These are phyloP conservation scores for Brassica incana DNA, from an alignment of 345 rosid species.

Conservation along the genomic window DNA sequence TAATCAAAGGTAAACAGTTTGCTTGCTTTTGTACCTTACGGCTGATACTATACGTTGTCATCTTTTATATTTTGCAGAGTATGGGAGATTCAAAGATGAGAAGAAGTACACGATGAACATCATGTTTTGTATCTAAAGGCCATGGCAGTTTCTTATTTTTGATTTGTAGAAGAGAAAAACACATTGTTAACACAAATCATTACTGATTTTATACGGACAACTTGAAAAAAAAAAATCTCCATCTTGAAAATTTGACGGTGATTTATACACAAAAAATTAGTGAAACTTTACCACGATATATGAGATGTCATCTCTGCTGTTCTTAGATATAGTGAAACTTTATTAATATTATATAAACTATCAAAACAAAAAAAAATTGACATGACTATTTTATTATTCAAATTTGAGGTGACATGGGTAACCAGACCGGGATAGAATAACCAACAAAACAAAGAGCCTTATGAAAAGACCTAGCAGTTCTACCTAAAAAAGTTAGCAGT, in stretches of 20 bases:
- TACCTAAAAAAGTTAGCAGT: no score
- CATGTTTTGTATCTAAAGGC: background rate
- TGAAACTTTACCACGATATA: slow-evolving; percentile 80
- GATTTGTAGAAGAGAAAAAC: background rate
- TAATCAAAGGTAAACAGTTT: background rate
- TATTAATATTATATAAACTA: no score
- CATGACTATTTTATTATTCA: no score
- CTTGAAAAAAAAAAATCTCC: background rate
- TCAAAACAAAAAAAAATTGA: no score
- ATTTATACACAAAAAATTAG: slow-evolving; percentile 30
- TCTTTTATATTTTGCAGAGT: slow-evolving; percentile 8
- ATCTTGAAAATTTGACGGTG: slow-evolving; percentile 2
- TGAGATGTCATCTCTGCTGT: slow-evolving; percentile 76
- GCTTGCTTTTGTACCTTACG: background rate
- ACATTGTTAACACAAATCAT: slow-evolving; percentile 1
- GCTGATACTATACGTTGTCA: no score
- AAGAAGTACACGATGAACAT: background rate
- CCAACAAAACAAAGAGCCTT: no score
- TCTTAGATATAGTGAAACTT: slow-evolving; percentile 50
- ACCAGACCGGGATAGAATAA: no score
- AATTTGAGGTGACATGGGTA: no score
- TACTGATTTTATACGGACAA: slow-evolving; percentile 10
- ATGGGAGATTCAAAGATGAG: background rate
- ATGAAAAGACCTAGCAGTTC: no score
- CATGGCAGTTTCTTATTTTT: background rate